A percentile compares a stretch with the other conserved stretches of the same genome.
These are phyloP conservation scores for Trypanosoma lewisi DNA, from an alignment of 208 protist species.

Conservation along the genomic window DNA sequence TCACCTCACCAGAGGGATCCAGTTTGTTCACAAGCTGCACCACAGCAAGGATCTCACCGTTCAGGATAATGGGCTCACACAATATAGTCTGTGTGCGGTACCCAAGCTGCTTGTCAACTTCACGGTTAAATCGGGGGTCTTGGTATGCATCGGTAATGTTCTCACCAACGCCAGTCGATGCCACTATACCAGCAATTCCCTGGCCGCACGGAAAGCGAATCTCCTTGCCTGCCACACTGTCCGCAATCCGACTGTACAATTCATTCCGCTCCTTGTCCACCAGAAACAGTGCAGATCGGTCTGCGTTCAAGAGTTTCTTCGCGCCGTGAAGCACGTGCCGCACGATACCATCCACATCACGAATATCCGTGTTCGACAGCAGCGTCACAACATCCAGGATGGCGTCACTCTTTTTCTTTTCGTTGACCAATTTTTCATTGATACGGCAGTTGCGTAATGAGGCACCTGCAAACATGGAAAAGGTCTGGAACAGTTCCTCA, in stretches of 20 bases:
- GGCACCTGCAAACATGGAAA: slow-evolving; percentile 67
- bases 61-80: slow-evolving; percentile 79
- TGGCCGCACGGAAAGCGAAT: slow-evolving; percentile 74
- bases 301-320: slow-evolving; percentile 66
- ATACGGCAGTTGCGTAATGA: slow-evolving; percentile 72
- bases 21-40: slow-evolving; percentile 88
- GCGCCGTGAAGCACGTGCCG: slow-evolving; percentile 65
- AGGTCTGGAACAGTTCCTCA: slow-evolving; percentile 71
- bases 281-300: slow-evolving; percentile 74
- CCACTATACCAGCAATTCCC: slow-evolving; percentile 75
- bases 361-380: slow-evolving; percentile 75
- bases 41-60: slow-evolving; percentile 82
- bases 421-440: slow-evolving; percentile 53
- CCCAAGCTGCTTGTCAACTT: slow-evolving; percentile 74
- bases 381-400: slow-evolving; percentile 71
- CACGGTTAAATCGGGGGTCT: slow-evolving; percentile 70
- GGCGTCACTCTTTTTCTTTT: slow-evolving; percentile 71
- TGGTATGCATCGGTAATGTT: slow-evolving; percentile 79
- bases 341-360: slow-evolving; percentile 68
- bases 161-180: slow-evolving; percentile 53
- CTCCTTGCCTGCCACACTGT: slow-evolving; percentile 58
- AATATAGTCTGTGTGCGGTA: slow-evolving; percentile 78
- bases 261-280: slow-evolving; percentile 84
- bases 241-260: slow-evolving; percentile 70
- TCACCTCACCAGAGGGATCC: slow-evolving; percentile 41